Conservation (phyloP, 2,329 filamentous ascomycete genomes). For the Trichoderma asperellum region DNA sequence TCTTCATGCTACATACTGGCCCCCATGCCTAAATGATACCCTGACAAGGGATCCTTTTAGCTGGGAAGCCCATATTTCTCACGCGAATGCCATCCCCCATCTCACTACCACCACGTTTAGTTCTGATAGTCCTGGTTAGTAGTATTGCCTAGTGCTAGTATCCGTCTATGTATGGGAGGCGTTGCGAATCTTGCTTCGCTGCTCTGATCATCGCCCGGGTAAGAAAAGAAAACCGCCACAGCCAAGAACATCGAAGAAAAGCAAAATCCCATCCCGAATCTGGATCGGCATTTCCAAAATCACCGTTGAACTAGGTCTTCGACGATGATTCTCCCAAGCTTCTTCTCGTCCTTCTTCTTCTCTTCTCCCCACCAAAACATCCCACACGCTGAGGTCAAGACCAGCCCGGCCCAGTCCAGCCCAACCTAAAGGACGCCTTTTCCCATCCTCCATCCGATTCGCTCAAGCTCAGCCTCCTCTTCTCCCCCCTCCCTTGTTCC, state of each 20-base stretch:
- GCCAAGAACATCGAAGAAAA: neutral
- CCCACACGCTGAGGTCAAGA: neutral
- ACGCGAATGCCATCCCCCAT: constrained; percentile 6
- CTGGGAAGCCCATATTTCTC: constrained; percentile 5
- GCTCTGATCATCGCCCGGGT: neutral
- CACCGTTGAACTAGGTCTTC: neutral
- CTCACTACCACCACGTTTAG: neutral
- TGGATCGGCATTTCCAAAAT: constrained; percentile 8
- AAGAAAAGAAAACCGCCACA: neutral
- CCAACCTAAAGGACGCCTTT: neutral
- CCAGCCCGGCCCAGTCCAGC: neutral
- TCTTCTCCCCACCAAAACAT: neutral
- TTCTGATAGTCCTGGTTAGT: neutral
- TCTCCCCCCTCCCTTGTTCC: neutral
- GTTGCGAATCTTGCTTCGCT: neutral
- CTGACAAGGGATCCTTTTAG: neutral
- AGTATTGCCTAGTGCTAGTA: neutral
- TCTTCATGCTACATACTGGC: neutral
- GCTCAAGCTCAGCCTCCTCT: neutral
- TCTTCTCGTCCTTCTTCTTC: neutral
- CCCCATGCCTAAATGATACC: constrained; percentile 19
- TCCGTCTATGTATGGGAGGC: neutral
- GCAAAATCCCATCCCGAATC: neutral
- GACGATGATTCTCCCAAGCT: neutral
- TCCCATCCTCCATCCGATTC: neutral